phyloP scores from a whole-genome alignment of 2,329 filamentous ascomycete genomes.

The Colletotrichum gloeosporioides region DNA sequence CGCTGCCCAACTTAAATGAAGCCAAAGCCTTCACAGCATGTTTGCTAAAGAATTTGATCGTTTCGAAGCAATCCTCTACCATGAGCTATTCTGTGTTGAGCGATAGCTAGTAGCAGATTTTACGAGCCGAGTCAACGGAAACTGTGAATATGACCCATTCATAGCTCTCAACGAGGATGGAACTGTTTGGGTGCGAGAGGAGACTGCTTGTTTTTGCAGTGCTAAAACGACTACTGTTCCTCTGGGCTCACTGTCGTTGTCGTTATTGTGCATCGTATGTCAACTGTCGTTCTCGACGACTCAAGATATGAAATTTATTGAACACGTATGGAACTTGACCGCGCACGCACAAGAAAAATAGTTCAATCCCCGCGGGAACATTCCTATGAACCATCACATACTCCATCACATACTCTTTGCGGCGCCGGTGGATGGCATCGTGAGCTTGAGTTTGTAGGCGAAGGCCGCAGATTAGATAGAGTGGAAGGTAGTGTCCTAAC shows the following conservation, averaged over 20 bases:
- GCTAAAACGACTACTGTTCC: neutral
- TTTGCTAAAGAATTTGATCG: neutral
- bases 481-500: fast-evolving
- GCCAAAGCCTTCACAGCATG: neutral
- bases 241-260: neutral
- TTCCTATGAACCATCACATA: neutral
- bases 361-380: fast-evolving
- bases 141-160: neutral
- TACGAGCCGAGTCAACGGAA: neutral
- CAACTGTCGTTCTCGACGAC: neutral
- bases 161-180: too few species aligned
- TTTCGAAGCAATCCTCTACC: fast-evolving
- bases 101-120: neutral
- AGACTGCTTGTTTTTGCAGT: fast-evolving
- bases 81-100: fast-evolving
- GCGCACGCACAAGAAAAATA: neutral
- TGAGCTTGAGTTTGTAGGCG: neutral
- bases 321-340: fast-evolving
- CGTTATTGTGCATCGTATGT: neutral
- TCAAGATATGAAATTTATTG: too few species aligned
- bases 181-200: neutral
- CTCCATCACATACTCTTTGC: too few species aligned
- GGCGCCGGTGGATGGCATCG: neutral
- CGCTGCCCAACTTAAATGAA: neutral
- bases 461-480: too few species aligned